A percentile compares a stretch with the other conserved stretches of the same genome.
phyloP scores from a whole-genome alignment of 345 rosid species.

The Stellera chamaejasme region DNA sequence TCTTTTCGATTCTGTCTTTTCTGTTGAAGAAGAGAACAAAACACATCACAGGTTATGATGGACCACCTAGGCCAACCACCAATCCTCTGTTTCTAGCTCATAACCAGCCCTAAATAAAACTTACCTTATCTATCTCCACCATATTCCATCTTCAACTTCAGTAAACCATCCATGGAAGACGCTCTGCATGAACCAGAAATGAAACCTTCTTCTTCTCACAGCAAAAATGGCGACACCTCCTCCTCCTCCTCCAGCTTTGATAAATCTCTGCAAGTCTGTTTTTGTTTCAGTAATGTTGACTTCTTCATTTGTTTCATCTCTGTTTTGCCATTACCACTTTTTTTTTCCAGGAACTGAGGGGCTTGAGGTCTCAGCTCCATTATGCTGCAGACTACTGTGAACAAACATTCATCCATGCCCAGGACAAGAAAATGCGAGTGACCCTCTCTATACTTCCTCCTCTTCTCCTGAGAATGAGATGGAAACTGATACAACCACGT shows the following conservation, averaged over 20 bases:
- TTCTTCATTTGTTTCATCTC: background rate
- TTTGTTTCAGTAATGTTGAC: background rate
- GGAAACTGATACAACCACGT: too few species aligned
- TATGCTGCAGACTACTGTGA: slow-evolving; percentile 58
- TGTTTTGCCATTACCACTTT: background rate
- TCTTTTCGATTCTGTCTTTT: slow-evolving; percentile 18
- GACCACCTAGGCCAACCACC: slow-evolving; percentile 8
- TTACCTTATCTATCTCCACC: background rate
- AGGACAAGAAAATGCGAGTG: slow-evolving; percentile 37
- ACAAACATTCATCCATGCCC: slow-evolving; percentile 35
- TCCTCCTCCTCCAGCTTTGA: slow-evolving; percentile 24
- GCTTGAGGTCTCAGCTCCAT: slow-evolving; percentile 61
- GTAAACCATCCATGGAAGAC: background rate
- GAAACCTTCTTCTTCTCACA: slow-evolving; percentile 11
- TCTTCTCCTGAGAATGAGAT: background rate
- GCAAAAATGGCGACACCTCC: slow-evolving; percentile 20
- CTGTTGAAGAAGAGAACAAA: background rate
- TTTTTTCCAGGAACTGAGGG: slow-evolving; percentile 42
- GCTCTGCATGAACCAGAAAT: slow-evolving; percentile 13
- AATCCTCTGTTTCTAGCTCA: background rate
- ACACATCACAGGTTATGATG: background rate
- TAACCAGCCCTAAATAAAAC: background rate
- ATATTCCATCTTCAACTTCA: background rate
- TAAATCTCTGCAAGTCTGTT: slow-evolving; percentile 46
- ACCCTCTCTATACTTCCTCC: background rate